Base-by-base conservation (phyloP, 1,284 basidiomycete species). In the Sphaerobolus stellatus region DNA sequence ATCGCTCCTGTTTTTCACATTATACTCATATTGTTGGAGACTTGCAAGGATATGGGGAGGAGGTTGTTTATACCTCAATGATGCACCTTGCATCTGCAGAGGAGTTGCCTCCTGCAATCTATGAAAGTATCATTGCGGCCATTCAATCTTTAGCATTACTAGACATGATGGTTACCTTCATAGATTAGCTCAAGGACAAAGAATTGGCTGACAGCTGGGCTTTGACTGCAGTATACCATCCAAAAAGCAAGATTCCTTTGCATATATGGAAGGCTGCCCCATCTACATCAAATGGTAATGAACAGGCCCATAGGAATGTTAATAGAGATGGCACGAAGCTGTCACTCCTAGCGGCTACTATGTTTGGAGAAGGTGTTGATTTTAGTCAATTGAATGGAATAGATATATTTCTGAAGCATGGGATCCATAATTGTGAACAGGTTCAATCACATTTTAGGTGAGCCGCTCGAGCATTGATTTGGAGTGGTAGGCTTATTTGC, bases 111-210 rank as follows among this genome's bases (percentile, higher is more conserved):
- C 51, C 65, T 36, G n/a, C n/a, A n/a, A n/a, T n/a, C n/a, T 31
- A 64, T 20, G 50, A 67, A 29, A 51, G 25, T 4, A 58, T 61
- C 1, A 58, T 64, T 14, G 27, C 27, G 5, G 38, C 52, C 3
- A 66, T 66, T n/a, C n/a, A n/a, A n/a, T n/a, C n/a, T n/a, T n/a
- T n/a, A n/a, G n/a, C n/a, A n/a, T n/a, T n/a, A n/a, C n/a, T n/a
- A n/a, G n/a, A n/a, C n/a, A n/a, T n/a, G n/a, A n/a, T n/a, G n/a
- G n/a, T n/a, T n/a, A n/a, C n/a, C n/a, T n/a, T n/a, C n/a, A n/a
- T n/a, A 67, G 65, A 63, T 11, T 67, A 64, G 65, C 49, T 66
- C 4, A 61, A 64, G 28, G 61, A 67, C 47, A 67, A 66, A 55
- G 45, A 50, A 9, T 14, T 14, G 11, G 44, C 46, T 7, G 44